These are phyloP conservation scores for Globisporangium paroecandrum DNA, from an alignment of 352 stramenopile species.

Conservation along the genomic window DNA sequence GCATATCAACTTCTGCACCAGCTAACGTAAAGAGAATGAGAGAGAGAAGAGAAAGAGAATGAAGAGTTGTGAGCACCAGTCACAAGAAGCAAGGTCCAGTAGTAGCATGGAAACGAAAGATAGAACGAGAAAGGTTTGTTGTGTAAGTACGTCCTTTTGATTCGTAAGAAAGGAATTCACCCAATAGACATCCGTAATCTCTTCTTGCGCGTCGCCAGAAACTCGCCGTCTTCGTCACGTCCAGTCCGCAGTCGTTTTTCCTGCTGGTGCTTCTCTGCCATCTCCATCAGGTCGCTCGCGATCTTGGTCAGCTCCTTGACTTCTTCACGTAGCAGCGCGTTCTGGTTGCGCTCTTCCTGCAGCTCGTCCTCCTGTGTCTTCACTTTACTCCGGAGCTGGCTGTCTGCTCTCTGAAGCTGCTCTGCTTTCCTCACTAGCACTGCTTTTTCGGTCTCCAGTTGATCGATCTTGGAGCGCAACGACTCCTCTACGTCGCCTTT, in stretches of 20 bases:
- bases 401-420: slow-evolving; percentile 59
- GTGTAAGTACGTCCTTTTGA: slow-evolving; percentile 7
- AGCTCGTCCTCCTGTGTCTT: slow-evolving; percentile 45
- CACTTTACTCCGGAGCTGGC: slow-evolving; percentile 47
- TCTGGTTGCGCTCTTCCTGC: slow-evolving; percentile 28
- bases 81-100: neutral
- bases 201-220: slow-evolving; percentile 19
- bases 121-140: neutral
- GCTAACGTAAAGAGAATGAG: neutral
- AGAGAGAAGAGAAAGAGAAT: neutral
- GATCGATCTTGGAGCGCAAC: slow-evolving; percentile 29
- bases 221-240: slow-evolving; percentile 12
- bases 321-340: slow-evolving; percentile 33
- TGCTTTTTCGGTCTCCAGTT: slow-evolving; percentile 68
- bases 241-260: slow-evolving; percentile 24
- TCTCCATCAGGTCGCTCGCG: slow-evolving; percentile 64
- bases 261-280: slow-evolving; percentile 53
- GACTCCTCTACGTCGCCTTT: slow-evolving; percentile 25
- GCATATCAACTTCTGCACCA: neutral
- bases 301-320: slow-evolving; percentile 59
- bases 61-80: neutral
- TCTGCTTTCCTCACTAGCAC: slow-evolving; percentile 56
- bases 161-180: slow-evolving; percentile 5
- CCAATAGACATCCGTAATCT: slow-evolving; percentile 22
- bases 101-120: neutral